phyloP scores from a whole-genome alignment of 306 rosid genomes.

The Pueraria montana region DNA sequence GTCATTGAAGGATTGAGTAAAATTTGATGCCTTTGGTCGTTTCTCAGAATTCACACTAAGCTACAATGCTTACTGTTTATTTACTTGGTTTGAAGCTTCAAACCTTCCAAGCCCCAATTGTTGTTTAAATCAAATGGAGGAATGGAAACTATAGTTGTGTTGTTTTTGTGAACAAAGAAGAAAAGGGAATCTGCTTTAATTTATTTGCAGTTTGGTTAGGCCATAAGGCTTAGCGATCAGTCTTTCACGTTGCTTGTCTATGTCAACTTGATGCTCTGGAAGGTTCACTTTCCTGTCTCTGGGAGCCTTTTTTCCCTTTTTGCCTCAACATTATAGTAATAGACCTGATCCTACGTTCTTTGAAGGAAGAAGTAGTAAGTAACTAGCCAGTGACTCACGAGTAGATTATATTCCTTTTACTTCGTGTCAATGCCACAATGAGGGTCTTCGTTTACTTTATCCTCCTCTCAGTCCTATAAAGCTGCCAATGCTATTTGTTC shows the following conservation, averaged over 20 bases:
- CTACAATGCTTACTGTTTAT: constrained; percentile 25
- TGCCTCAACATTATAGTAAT: constrained; percentile 45
- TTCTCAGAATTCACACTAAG: constrained; percentile 53
- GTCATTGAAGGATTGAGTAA: constrained; percentile 49
- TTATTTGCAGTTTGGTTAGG: constrained; percentile 49
- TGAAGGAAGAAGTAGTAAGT: constrained; percentile 47
- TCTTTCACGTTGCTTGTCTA: constrained; percentile 45
- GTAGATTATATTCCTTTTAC: constrained; percentile 71
- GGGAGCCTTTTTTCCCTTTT: constrained; percentile 3
- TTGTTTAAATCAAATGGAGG: constrained; percentile 52
- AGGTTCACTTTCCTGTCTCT: constrained; percentile 83
- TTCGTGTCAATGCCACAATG: constrained; percentile 63
- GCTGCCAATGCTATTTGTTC: constrained; percentile 78
- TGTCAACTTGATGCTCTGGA: constrained; percentile 82
- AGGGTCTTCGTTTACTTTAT: constrained; percentile 52
- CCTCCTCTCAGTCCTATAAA: constrained; percentile 53
- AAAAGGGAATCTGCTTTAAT: constrained; percentile 91
- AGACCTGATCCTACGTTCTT: constrained; percentile 59
- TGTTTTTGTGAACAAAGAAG: constrained; percentile 49
- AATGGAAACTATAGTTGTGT: constrained; percentile 50
- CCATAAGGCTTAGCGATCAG: not conserved
- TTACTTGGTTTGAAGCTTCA: constrained; percentile 40
- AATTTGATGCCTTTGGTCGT: constrained; percentile 55
- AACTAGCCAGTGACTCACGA: constrained; percentile 60
- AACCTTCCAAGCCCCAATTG: constrained; percentile 40